Percentiles rank a stretch among this genome's conserved stretches.
phyloP scores from a whole-genome alignment of 257 asterid genomes.

The Linaria vulgaris region DNA sequence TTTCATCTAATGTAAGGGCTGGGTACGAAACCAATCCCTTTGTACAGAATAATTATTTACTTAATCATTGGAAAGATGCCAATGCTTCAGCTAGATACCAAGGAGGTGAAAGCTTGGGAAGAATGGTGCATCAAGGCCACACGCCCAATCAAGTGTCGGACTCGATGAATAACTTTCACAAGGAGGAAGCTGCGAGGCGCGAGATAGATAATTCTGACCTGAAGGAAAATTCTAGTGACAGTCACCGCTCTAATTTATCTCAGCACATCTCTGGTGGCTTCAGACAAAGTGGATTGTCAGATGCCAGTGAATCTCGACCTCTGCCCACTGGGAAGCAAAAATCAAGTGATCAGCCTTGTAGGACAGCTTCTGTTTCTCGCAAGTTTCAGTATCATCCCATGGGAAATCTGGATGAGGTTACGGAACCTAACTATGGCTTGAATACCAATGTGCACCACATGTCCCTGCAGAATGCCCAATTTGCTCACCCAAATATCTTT shows the following conservation, averaged over 20 bases:
- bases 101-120: slow-evolving; percentile 47
- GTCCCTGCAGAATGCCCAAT: slow-evolving; percentile 44
- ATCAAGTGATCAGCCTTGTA: slow-evolving; percentile 45
- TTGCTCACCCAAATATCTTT: slow-evolving; percentile 50
- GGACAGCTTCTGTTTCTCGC: slow-evolving; percentile 53
- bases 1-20: slow-evolving; percentile 36
- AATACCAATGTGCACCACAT: slow-evolving; percentile 40
- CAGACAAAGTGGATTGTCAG: slow-evolving; percentile 52
- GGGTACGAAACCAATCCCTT: slow-evolving; percentile 48
- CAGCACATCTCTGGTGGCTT: slow-evolving; percentile 52
- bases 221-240: slow-evolving; percentile 64
- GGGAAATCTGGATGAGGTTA: slow-evolving; percentile 76
- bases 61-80: slow-evolving; percentile 63
- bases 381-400: slow-evolving; percentile 88
- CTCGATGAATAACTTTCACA: slow-evolving; percentile 30
- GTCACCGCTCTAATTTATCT: slow-evolving; percentile 55
- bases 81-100: slow-evolving; percentile 40
- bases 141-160: slow-evolving; percentile 34
- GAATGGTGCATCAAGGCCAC: slow-evolving; percentile 40
- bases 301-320: slow-evolving; percentile 53
- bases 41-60: slow-evolving; percentile 42
- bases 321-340: slow-evolving; percentile 55
- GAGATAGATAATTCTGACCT: slow-evolving; percentile 45
- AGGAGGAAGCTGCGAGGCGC: slow-evolving; percentile 41
- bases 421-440: slow-evolving; percentile 42